Evolutionary conservation across 1,284 basidiomycete genomes (phyloP).

Genomic region (Porphyrellus sp.): DNA sequence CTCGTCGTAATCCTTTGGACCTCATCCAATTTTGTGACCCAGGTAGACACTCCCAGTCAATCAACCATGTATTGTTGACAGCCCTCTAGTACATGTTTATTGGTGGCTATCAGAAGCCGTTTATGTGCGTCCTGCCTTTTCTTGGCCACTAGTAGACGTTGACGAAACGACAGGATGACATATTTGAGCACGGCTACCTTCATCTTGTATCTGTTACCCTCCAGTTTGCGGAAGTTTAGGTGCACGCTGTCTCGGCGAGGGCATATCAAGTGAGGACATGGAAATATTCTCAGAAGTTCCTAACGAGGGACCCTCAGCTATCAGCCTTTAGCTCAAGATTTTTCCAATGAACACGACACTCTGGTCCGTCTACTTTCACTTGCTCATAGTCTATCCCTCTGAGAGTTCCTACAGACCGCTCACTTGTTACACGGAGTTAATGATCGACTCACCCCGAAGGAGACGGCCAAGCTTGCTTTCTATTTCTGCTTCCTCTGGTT

Average conservation of each 20-base stretch:
- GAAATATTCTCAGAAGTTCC: background rate
- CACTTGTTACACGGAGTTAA: conserved; percentile 6
- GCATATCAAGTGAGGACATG: conserved; percentile 13
- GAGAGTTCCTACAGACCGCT: conserved; percentile 8
- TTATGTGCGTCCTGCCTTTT: conserved; percentile 53
- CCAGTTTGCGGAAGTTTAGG: conserved; percentile 43
- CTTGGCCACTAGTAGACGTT: background rate
- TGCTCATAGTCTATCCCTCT: background rate
- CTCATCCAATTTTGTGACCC: conserved; percentile 72
- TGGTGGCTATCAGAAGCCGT: conserved; percentile 77
- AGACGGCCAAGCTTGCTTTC: conserved; percentile 77
- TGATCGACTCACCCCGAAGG: conserved; percentile 55
- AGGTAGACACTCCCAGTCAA: conserved; percentile 44
- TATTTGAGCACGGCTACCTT: conserved; percentile 89
- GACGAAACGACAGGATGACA: conserved; percentile 56
- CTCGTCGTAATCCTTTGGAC: conserved; percentile 87
- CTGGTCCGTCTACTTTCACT: conserved; percentile 14
- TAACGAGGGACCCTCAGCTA: conserved; percentile 21
- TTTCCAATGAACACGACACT: conserved; percentile 10
- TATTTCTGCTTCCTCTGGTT: conserved; percentile 88
- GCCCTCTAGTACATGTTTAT: conserved; percentile 55
- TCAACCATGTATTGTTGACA: conserved; percentile 8
- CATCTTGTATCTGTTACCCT: conserved; percentile 84
- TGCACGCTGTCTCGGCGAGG: conserved; percentile 20
- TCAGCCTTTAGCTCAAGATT: conserved; percentile 24